A percentile compares a stretch with the other conserved stretches of the same genome.
Evolutionary conservation across 805 yeast species (phyloP).

Genomic region (Crinitomyces ghanaensis): DNA sequence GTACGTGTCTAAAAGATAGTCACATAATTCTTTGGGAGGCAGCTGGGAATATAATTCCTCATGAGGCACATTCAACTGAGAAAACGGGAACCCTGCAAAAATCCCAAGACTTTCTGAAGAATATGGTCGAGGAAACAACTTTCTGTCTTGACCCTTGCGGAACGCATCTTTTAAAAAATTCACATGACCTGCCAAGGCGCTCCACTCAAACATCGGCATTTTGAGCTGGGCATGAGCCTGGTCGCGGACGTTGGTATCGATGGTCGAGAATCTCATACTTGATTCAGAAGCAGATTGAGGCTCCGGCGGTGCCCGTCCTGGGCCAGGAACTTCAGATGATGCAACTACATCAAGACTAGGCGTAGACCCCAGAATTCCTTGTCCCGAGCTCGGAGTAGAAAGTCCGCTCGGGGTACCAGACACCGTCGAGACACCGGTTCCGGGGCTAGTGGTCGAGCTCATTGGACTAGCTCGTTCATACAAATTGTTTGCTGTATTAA

Average conservation of each 20-base stretch:
- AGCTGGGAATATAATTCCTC: not conserved
- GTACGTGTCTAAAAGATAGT: conserved; percentile 5
- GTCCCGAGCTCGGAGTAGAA: no score
- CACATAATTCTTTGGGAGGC: conserved; percentile 6
- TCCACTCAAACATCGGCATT: conserved; percentile 5
- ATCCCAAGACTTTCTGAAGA: not conserved
- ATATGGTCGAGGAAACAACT: not conserved
- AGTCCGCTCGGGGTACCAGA: no score
- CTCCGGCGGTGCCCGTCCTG: no score
- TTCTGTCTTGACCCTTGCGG: not conserved
- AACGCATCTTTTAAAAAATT: conserved; percentile 4
- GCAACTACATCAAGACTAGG: no score
- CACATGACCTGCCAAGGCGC: conserved; percentile 6
- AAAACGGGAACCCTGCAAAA: not conserved
- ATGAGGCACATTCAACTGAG: conserved; percentile 2
- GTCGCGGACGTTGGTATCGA: not conserved
- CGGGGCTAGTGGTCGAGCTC: no score
- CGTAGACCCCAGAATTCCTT: no score
- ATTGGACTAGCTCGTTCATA: not conserved
- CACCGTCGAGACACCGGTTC: no score
- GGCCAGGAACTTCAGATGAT: not conserved
- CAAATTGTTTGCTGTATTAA: not conserved
- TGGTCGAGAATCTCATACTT: not conserved
- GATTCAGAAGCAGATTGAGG: no score
- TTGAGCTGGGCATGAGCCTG: conserved; percentile 1